phyloP scores from a whole-genome alignment of 129 eudicot genomes.

The Flaveria robusta region DNA sequence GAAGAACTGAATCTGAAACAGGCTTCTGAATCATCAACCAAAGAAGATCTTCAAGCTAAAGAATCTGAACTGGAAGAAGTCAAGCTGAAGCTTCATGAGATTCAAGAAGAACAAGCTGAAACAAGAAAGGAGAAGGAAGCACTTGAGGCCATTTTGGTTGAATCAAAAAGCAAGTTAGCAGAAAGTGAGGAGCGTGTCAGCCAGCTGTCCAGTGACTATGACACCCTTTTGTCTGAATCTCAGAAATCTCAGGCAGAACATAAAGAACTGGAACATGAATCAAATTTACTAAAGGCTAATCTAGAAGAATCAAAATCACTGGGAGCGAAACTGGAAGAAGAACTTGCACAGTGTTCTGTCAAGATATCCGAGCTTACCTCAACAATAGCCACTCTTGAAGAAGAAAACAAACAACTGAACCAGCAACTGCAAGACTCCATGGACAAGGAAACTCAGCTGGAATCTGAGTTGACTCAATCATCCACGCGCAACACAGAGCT shows the following conservation, averaged over 20 bases:
- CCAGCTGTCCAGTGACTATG: slow-evolving; percentile 59
- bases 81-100: slow-evolving; percentile 48
- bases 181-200: slow-evolving; percentile 53
- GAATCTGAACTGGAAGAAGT: slow-evolving; percentile 57
- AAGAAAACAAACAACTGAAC: slow-evolving; percentile 55
- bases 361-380: slow-evolving; percentile 49
- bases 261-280: slow-evolving; percentile 58
- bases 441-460: slow-evolving; percentile 43
- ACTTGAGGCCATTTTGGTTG: slow-evolving; percentile 25
- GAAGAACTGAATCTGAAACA: slow-evolving; percentile 53
- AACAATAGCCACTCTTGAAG: slow-evolving; percentile 44
- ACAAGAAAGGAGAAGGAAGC: slow-evolving; percentile 45
- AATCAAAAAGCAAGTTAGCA: slow-evolving; percentile 22
- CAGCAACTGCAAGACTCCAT: slow-evolving; percentile 48
- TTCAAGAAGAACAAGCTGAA: slow-evolving; percentile 58
- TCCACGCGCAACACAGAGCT: slow-evolving; percentile 58
- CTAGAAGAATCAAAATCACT: slow-evolving; percentile 57
- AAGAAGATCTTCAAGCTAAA: slow-evolving; percentile 55
- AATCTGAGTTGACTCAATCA: slow-evolving; percentile 49
- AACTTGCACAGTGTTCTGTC: slow-evolving; percentile 43
- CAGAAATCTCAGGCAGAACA: slow-evolving; percentile 45
- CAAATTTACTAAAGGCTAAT: slow-evolving; percentile 33
- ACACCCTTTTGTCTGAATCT: slow-evolving; percentile 59
- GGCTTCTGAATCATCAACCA: slow-evolving; percentile 53
- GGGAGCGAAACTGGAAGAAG: slow-evolving; percentile 56